These are phyloP conservation scores for Sporothrix humicola DNA, from an alignment of 2,329 filamentous ascomycete species.

Conservation along the genomic window DNA sequence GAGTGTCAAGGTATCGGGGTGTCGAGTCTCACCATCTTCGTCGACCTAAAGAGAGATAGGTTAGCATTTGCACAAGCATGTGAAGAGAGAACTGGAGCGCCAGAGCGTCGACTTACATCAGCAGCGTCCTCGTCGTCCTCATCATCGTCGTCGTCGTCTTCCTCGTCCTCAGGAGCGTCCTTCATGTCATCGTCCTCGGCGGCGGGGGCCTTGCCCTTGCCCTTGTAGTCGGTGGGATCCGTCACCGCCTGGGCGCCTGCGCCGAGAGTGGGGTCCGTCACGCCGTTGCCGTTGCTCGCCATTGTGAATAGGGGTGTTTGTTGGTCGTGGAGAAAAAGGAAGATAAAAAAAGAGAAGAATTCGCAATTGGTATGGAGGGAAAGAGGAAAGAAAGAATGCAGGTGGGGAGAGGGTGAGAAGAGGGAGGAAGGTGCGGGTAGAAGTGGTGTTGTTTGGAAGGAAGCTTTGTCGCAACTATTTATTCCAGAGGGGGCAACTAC, in stretches of 20 bases:
- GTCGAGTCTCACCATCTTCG: conserved; percentile 47
- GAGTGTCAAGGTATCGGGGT: background rate
- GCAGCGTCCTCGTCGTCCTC: conserved; percentile 64
- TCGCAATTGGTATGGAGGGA: background rate
- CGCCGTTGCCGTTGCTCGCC: conserved; percentile 56
- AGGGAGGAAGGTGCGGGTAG: conserved; percentile 22
- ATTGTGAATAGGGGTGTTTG: conserved; percentile 45
- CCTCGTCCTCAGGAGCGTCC: conserved; percentile 69
- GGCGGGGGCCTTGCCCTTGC: conserved; percentile 81
- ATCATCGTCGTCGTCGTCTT: conserved; percentile 72
- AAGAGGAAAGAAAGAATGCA: background rate
- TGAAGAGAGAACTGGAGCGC: background rate
- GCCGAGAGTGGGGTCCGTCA: conserved; percentile 52
- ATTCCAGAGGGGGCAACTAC: conserved; percentile 26
- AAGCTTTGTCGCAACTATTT: conserved; percentile 30
- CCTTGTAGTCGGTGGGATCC: conserved; percentile 53
- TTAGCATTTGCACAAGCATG: background rate
- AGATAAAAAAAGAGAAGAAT: background rate
- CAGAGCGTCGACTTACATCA: conserved; percentile 39
- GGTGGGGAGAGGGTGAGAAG: background rate
- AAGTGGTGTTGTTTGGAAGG: conserved; percentile 21
- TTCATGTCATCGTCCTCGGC: conserved; percentile 60
- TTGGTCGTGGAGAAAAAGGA: background rate
- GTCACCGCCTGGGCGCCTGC: conserved; percentile 40
- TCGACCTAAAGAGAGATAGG: conserved; percentile 19